These are phyloP conservation scores for Kondoa malvinella DNA, from an alignment of 768 basidiomycete species.

Conservation along the genomic window DNA sequence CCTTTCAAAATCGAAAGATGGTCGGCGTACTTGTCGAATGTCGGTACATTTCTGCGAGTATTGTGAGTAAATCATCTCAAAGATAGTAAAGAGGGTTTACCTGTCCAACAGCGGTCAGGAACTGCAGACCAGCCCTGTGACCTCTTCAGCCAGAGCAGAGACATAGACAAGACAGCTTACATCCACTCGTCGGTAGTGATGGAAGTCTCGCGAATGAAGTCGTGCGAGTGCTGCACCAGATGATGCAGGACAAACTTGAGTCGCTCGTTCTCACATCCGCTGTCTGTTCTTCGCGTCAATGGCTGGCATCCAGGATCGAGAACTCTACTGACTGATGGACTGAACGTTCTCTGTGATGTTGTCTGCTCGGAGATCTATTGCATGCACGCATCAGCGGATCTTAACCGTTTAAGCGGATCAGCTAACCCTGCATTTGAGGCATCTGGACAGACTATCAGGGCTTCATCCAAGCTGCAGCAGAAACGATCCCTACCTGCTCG, in stretches of 20 bases:
- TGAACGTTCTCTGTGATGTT: background rate
- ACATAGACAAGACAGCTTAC: slow-evolving; percentile 6
- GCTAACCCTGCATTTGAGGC: background rate
- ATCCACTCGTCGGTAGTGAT: slow-evolving; percentile 73
- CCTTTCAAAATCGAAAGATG: background rate
- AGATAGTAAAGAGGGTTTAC: slow-evolving; percentile 43
- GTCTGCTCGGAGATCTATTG: background rate
- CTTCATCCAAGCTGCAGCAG: background rate
- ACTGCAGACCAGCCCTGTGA: slow-evolving; percentile 46
- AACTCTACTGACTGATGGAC: background rate
- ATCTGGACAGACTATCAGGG: background rate
- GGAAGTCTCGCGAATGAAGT: slow-evolving; percentile 33
- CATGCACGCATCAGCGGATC: background rate
- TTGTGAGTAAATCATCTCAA: too few species aligned
- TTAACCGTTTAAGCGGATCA: background rate
- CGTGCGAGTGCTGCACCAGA: slow-evolving; percentile 33
- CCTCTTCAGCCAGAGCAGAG: background rate
- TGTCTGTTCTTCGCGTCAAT: background rate
- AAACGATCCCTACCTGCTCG: background rate
- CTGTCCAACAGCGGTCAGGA: slow-evolving; percentile 58
- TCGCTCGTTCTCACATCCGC: slow-evolving; percentile 3
- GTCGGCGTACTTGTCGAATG: background rate
- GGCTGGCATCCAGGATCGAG: too few species aligned
- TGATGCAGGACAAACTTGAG: slow-evolving; percentile 15
- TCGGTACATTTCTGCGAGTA: background rate